Evolutionary conservation across 805 yeast species (phyloP).

Genomic region (Aciculoconidium aculeatum): DNA sequence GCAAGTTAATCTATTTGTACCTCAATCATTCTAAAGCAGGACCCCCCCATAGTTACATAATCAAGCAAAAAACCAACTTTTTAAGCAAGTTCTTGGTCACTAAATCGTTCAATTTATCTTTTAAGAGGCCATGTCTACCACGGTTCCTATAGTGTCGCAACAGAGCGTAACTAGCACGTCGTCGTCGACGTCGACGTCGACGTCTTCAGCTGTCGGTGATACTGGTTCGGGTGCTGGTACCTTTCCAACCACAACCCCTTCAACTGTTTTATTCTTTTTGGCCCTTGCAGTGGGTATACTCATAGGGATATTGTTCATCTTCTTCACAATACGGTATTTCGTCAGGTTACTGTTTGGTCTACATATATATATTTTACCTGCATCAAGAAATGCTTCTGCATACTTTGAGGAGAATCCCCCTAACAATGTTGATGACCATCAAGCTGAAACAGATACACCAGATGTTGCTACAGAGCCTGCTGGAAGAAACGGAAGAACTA

Average conservation of each 20-base stretch:
- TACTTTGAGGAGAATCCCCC: slow-evolving; percentile 4
- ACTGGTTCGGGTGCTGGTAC: slow-evolving; percentile 1
- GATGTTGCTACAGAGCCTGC: too few species aligned
- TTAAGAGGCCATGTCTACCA: too few species aligned
- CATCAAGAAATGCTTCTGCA: slow-evolving; percentile 9
- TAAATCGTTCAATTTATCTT: too few species aligned
- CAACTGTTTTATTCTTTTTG: slow-evolving; percentile 57
- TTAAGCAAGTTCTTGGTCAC: too few species aligned
- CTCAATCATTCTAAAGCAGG: too few species aligned
- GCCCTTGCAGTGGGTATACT: slow-evolving; percentile 58
- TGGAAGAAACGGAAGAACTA: too few species aligned
- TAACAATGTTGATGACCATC: background rate
- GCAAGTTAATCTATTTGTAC: too few species aligned
- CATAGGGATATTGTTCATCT: slow-evolving; percentile 50
- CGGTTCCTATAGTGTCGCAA: slow-evolving; percentile 4
- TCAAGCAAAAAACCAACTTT: too few species aligned
- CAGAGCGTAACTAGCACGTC: slow-evolving; percentile 3
- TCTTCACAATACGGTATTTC: slow-evolving; percentile 57
- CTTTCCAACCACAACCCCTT: slow-evolving; percentile 34
- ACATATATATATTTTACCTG: slow-evolving; percentile 34
- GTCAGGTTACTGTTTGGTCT: slow-evolving; percentile 53
- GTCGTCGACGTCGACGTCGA: background rate
- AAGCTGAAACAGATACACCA: background rate
- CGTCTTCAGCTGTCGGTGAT: slow-evolving; percentile 1
- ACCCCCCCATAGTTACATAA: too few species aligned